Percentiles rank a stretch among this genome's conserved stretches.
phyloP scores from a whole-genome alignment of 1,139 yeast species.

The Zygosaccharomyces pseudobailii region DNA sequence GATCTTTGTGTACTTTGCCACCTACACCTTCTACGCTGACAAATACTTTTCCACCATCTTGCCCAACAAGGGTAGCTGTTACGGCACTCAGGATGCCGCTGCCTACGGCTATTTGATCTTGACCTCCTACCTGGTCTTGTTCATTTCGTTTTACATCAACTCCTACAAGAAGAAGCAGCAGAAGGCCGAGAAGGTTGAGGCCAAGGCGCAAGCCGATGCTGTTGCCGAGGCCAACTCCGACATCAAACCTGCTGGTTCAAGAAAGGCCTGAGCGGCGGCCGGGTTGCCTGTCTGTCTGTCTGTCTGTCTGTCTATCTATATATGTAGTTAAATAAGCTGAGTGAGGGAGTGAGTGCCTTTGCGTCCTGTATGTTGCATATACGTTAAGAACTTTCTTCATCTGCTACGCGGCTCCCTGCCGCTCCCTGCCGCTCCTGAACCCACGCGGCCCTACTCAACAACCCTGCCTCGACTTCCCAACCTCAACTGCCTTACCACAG shows the following conservation, averaged over 20 bases:
- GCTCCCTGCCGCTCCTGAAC: too few species aligned
- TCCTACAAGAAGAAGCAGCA: constrained; percentile 54
- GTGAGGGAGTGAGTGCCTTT: too few species aligned
- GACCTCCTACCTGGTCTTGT: constrained; percentile 82
- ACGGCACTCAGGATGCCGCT: constrained; percentile 92
- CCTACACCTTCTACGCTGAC: constrained; percentile 72
- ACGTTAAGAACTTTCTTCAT: too few species aligned
- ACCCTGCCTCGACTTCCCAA: too few species aligned
- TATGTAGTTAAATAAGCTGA: too few species aligned
- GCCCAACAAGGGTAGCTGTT: constrained; percentile 84
- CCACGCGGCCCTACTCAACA: too few species aligned
- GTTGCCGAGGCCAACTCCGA: background rate
- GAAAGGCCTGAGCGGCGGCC: background rate
- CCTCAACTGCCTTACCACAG: too few species aligned
- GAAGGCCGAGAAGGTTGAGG: constrained; percentile 34
- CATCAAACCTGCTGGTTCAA: background rate
- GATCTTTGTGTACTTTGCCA: constrained; percentile 85
- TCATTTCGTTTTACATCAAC: constrained; percentile 88
- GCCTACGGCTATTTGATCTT: constrained; percentile 83
- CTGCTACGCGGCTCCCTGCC: too few species aligned
- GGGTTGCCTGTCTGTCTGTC: background rate
- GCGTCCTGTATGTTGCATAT: too few species aligned
- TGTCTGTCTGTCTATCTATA: background rate
- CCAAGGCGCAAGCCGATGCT: constrained; percentile 33
- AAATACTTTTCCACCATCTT: constrained; percentile 50